phyloP scores from a whole-genome alignment of 1,284 basidiomycete genomes.

The Malassezia restricta region DNA sequence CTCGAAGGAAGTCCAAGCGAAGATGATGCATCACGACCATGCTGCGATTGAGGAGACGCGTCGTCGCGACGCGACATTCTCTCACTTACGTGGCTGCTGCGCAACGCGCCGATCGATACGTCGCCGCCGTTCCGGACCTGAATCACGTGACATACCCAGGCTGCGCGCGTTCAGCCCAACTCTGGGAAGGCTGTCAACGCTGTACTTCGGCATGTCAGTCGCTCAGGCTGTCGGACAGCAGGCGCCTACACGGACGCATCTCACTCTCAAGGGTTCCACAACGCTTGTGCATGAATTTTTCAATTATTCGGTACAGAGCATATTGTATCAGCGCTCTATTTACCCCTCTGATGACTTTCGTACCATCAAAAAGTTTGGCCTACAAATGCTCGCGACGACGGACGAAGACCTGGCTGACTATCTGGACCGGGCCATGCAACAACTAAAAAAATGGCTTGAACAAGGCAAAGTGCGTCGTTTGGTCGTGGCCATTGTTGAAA shows the following conservation, averaged over 20 bases:
- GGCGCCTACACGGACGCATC: slow-evolving; percentile 34
- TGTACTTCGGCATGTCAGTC: slow-evolving; percentile 1
- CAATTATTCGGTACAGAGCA: slow-evolving; percentile 71
- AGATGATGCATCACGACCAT: slow-evolving; percentile 21
- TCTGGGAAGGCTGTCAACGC: background rate
- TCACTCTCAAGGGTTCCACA: slow-evolving; percentile 83
- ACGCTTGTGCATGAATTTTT: slow-evolving; percentile 97
- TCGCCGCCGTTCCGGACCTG: too few relatives aligned
- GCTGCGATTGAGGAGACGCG: slow-evolving; percentile 1
- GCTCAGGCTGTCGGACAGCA: slow-evolving; percentile 13
- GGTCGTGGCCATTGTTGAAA: slow-evolving; percentile 87
- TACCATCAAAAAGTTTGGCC: slow-evolving; percentile 73
- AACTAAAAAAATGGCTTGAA: slow-evolving; percentile 66
- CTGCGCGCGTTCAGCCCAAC: background rate
- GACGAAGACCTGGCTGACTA: slow-evolving; percentile 86
- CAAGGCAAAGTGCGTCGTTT: slow-evolving; percentile 78
- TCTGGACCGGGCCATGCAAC: slow-evolving; percentile 74
- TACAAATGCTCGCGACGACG: slow-evolving; percentile 85
- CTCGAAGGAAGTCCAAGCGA: slow-evolving; percentile 35
- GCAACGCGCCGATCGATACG: too few relatives aligned
- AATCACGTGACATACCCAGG: too few relatives aligned
- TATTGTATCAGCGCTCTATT: slow-evolving; percentile 89
- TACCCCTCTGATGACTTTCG: slow-evolving; percentile 92
- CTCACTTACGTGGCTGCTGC: too few relatives aligned
- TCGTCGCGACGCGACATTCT: slow-evolving; percentile 1